A percentile compares a stretch with the other conserved stretches of the same genome.
Evolutionary conservation across 768 basidiomycete species (phyloP).

Genomic region (Lentinula raphanica): DNA sequence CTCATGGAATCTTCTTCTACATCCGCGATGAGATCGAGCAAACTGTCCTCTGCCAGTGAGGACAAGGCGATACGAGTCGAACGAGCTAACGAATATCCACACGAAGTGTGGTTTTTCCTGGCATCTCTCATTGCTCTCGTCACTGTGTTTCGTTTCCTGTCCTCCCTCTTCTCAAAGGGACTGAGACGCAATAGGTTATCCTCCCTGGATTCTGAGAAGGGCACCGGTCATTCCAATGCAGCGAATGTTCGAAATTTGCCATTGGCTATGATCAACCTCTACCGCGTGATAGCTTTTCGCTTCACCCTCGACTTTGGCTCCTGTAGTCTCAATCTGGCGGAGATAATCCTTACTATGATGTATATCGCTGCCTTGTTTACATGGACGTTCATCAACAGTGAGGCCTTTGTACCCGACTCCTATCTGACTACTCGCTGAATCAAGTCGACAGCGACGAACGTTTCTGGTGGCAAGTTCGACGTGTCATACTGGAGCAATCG

Average conservation of each 20-base stretch:
- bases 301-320: constrained; percentile 24
- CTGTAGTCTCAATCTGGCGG: constrained; percentile 35
- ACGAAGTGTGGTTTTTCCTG: constrained; percentile 37
- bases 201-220: not conserved
- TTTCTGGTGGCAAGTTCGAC: constrained; percentile 7
- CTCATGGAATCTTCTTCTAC: not conserved
- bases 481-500: constrained; percentile 19
- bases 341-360: constrained; percentile 29
- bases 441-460: constrained; percentile 11
- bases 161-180: constrained; percentile 17
- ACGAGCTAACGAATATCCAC: constrained; percentile 29
- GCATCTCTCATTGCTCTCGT: constrained; percentile 37
- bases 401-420: constrained; percentile 3
- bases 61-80: constrained; percentile 22
- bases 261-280: constrained; percentile 18
- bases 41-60: constrained; percentile 7
- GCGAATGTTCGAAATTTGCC: constrained; percentile 16
- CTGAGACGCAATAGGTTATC: constrained; percentile 8
- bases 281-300: constrained; percentile 26
- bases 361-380: constrained; percentile 34
- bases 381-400: constrained; percentile 22
- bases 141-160: constrained; percentile 27
- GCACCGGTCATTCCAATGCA: not conserved
- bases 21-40: not conserved
- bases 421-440: not conserved